Percentiles rank a stretch among this genome's conserved stretches.
phyloP scores from a whole-genome alignment of 2,329 filamentous ascomycete genomes.

The Botryotinia narcissicola region DNA sequence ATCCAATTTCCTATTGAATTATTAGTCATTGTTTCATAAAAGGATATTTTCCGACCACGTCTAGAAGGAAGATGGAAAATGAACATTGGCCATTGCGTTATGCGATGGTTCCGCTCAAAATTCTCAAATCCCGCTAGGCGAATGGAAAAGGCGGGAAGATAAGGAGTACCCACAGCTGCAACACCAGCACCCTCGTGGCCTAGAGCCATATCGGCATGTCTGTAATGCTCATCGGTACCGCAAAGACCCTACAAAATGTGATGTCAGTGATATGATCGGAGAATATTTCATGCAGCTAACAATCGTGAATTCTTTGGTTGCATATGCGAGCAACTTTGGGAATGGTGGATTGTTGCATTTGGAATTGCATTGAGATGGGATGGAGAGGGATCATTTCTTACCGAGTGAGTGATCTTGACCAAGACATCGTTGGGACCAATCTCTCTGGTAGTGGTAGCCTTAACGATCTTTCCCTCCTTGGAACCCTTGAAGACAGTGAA shows the following conservation, averaged over 20 bases:
- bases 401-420: slow-evolving; percentile 60
- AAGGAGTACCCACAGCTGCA: slow-evolving; percentile 38
- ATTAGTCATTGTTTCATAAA: slow-evolving; percentile 4
- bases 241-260: slow-evolving; percentile 52
- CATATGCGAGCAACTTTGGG: background rate
- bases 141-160: background rate
- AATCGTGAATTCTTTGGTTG: background rate
- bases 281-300: background rate
- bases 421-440: slow-evolving; percentile 55
- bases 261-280: slow-evolving; percentile 1
- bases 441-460: slow-evolving; percentile 47
- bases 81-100: background rate
- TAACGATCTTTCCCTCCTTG: slow-evolving; percentile 53
- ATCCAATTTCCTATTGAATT: slow-evolving; percentile 39
- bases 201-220: slow-evolving; percentile 41
- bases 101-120: background rate
- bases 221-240: slow-evolving; percentile 53
- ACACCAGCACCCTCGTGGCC: slow-evolving; percentile 52
- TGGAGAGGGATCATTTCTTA: background rate
- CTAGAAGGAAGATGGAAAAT: slow-evolving; percentile 11
- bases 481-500: slow-evolving; percentile 66
- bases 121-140: slow-evolving; percentile 11
- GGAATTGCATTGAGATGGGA: background rate
- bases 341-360: background rate
- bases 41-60: background rate